These are phyloP conservation scores for Eruca vesicaria DNA, from an alignment of 441 rosid genomes.

Conservation along the genomic window DNA sequence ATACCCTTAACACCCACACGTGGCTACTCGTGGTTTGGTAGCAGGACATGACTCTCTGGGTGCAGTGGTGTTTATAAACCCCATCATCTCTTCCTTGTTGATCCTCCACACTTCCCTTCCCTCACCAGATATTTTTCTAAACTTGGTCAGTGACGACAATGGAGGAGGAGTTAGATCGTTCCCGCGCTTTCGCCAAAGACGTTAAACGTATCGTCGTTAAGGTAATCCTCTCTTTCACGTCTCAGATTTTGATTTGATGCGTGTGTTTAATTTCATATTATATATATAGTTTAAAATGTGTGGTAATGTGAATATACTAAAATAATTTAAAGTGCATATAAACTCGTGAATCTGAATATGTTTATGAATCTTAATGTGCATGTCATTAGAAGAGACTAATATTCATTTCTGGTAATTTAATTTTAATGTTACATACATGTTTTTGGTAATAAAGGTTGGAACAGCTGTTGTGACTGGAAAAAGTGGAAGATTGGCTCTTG, in stretches of 20 bases:
- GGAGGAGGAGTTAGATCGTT: constrained; percentile 49
- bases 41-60: constrained; percentile 10
- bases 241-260: constrained; percentile 26
- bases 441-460: constrained; percentile 61
- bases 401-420: neutral
- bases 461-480: constrained; percentile 93
- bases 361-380: constrained; percentile 21
- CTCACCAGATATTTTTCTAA: constrained; percentile 16
- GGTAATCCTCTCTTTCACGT: constrained; percentile 46
- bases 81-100: constrained; percentile 12
- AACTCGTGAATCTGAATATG: neutral
- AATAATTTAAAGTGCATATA: neutral
- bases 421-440: neutral
- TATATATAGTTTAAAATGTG: neutral
- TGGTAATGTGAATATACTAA: neutral
- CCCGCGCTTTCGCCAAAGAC: constrained; percentile 78
- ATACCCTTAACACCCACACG: constrained; percentile 15
- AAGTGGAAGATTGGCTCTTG: constrained; percentile 94
- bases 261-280: neutral
- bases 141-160: constrained; percentile 12
- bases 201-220: constrained; percentile 91
- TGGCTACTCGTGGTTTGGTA: constrained; percentile 15
- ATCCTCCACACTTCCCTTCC: constrained; percentile 27
- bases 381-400: constrained; percentile 2
- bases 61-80: constrained; percentile 28